Evolutionary conservation across 176 grass and related monocot genomes (phyloP).

Genomic region (Poa annua): DNA sequence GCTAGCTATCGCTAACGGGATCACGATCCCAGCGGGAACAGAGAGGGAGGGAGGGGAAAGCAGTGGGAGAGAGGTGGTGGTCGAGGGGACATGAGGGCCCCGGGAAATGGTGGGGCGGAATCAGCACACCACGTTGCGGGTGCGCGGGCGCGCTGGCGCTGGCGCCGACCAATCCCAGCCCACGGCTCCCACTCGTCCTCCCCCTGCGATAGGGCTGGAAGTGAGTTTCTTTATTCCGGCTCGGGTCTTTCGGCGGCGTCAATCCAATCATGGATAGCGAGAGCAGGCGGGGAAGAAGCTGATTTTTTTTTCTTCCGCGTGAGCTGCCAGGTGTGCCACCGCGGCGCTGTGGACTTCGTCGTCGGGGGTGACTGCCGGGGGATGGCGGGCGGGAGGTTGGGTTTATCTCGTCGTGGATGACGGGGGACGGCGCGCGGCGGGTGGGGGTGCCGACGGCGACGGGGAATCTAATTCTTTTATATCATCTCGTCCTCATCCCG

Average conservation of each 20-base stretch:
- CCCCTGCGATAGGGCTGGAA: not conserved
- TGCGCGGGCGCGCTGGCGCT: conserved; percentile 50
- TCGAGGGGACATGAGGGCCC: not conserved
- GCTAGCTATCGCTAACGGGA: not conserved
- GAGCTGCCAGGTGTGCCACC: not conserved
- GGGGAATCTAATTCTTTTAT: conserved; percentile 20
- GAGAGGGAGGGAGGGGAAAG: not conserved
- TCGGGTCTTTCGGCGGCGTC: conserved; percentile 35
- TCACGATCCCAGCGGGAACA: conserved; percentile 6
- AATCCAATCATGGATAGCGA: conserved; percentile 40
- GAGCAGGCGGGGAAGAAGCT: not conserved
- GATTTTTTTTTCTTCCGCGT: not conserved
- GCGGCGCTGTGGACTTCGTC: not conserved
- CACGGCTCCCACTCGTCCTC: not conserved
- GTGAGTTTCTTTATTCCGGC: not conserved
- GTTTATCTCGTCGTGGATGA: not conserved
- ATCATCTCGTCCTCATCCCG: not conserved
- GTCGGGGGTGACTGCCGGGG: not conserved
- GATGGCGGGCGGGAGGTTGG: not conserved
- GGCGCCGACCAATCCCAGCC: conserved; percentile 54
- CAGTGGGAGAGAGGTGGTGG: not conserved
- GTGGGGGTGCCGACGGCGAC: conserved; percentile 31
- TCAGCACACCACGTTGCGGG: conserved; percentile 51
- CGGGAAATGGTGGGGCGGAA: conserved; percentile 37
- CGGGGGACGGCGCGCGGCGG: not conserved